Conservation (phyloP, 306 rosid species). For the Lathyrus aphaca region DNA sequence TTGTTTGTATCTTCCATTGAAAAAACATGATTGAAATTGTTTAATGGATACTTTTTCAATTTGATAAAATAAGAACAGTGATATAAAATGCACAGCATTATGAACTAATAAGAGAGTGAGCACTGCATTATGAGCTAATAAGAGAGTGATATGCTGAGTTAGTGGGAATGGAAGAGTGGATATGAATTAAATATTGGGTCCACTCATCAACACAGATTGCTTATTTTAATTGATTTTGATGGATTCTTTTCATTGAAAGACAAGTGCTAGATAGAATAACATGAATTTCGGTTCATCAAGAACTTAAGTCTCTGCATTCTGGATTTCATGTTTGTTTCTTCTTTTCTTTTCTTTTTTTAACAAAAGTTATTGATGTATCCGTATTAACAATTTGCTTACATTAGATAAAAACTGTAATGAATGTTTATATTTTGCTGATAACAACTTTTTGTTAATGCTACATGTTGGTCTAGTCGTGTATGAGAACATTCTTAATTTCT, state of each 20-base stretch:
- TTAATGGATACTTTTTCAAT: not conserved
- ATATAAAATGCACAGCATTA: not conserved
- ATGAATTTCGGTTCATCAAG: not conserved
- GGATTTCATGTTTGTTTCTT: not conserved
- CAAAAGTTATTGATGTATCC: too few species aligned
- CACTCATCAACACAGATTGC: not conserved
- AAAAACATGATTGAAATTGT: conserved; percentile 14
- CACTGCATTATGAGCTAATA: not conserved
- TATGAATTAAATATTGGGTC: not conserved
- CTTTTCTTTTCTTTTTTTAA: not conserved
- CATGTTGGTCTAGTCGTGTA: too few species aligned
- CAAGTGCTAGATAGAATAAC: not conserved
- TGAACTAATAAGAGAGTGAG: not conserved
- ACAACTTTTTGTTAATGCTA: not conserved
- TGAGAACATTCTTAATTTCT: not conserved
- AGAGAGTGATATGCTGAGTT: not conserved
- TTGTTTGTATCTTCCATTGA: not conserved
- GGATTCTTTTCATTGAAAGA: not conserved
- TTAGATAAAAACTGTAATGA: not conserved
- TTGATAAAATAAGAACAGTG: conserved; percentile 14
- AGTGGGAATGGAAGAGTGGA: conserved; percentile 15
- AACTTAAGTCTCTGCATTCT: not conserved
- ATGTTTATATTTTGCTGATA: not conserved
- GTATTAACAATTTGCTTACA: not conserved
- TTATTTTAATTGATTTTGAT: not conserved